A percentile compares a stretch with the other conserved stretches of the same genome.
Conservation (phyloP, 139 green algal species). For the Diplosphaera chodatii region DNA sequence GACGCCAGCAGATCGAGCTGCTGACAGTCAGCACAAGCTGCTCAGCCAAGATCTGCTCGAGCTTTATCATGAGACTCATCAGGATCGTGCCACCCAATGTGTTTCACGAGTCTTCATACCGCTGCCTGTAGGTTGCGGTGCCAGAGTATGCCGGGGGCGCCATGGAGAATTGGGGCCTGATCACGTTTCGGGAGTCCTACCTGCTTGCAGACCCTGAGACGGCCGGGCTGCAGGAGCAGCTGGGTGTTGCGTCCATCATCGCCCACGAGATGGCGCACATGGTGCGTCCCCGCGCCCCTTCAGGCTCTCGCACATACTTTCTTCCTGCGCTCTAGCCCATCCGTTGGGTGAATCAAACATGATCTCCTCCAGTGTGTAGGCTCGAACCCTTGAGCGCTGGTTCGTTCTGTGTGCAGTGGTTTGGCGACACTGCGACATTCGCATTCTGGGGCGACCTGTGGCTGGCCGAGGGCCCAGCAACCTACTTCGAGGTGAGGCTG, state of each 20-base stretch:
- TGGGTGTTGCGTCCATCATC: constrained; percentile 53
- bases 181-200: constrained; percentile 56
- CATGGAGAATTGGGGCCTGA: constrained; percentile 96
- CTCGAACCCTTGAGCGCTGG: no score
- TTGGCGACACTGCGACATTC: constrained; percentile 87
- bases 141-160: constrained; percentile 84
- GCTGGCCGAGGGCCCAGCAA: constrained; percentile 88
- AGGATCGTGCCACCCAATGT: no score
- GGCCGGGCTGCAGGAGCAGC: constrained; percentile 14
- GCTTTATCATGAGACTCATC: no score
- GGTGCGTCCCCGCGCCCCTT: no score
- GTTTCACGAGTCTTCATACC: no score
- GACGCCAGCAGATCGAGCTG: no score
- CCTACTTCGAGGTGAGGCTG: constrained; percentile 87
- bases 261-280: constrained; percentile 82
- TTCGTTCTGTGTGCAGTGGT: constrained; percentile 54
- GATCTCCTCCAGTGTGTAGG: no score
- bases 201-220: constrained; percentile 54
- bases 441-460: constrained; percentile 84
- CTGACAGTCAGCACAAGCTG: no score
- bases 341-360: no score
- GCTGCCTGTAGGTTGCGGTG: constrained; percentile 61
- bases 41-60: no score
- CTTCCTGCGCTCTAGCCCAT: no score
- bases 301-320: no score